Percentiles rank a stretch among this genome's conserved stretches.
Evolutionary conservation across 2,329 filamentous ascomycete species (phyloP).

Genomic region (Diaporthe sp.): DNA sequence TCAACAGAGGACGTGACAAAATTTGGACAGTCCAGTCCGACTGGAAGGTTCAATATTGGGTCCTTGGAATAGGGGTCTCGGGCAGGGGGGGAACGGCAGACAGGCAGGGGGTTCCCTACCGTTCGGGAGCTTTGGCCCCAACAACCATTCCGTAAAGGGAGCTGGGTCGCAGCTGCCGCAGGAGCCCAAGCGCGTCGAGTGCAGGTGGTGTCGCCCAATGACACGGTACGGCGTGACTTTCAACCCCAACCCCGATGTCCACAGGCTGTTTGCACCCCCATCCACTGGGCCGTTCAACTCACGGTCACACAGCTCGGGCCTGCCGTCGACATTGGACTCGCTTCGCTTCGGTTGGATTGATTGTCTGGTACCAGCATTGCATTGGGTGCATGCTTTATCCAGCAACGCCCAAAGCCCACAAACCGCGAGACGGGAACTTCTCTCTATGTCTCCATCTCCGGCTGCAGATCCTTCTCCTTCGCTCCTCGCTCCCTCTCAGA

Average conservation of each 20-base stretch:
- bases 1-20: not conserved
- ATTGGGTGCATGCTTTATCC: slow-evolving; percentile 19
- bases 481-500: not conserved
- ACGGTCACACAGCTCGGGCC: slow-evolving; percentile 13
- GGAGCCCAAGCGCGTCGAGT: slow-evolving; percentile 15
- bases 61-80: slow-evolving; percentile 20
- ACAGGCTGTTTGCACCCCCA: not conserved
- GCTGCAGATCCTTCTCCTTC: slow-evolving; percentile 24
- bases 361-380: slow-evolving; percentile 15
- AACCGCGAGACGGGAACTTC: not conserved
- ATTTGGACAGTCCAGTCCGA: not conserved
- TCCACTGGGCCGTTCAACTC: not conserved
- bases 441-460: slow-evolving; percentile 15
- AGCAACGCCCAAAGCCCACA: not conserved
- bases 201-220: slow-evolving; percentile 6
- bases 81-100: not conserved
- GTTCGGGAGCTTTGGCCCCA: not conserved
- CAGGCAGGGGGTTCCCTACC: slow-evolving; percentile 15
- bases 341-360: slow-evolving; percentile 26
- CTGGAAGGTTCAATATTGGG: not conserved
- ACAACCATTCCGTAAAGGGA: slow-evolving; percentile 8
- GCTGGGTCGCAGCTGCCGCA: not conserved
- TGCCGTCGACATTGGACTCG: slow-evolving; percentile 30
- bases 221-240: not conserved
- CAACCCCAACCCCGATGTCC: not conserved